Evolutionary conservation across 768 basidiomycete genomes (phyloP), one percentile per base, ranked within the genome.

Genomic region (Lyophyllum atratum): DNA sequence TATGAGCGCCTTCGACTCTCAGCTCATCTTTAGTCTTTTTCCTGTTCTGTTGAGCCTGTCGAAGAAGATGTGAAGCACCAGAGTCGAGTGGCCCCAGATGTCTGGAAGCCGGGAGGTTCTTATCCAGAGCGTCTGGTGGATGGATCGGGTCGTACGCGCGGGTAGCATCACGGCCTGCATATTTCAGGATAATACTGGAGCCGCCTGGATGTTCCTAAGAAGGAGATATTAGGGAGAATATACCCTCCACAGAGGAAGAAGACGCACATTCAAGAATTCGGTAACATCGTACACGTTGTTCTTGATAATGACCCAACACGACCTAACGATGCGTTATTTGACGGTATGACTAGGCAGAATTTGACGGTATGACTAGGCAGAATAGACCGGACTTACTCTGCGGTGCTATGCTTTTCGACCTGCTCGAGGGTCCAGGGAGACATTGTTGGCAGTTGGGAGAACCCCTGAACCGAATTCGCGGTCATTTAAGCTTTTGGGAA

Each of bases 271-370:
- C 37, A 92, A 74, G 70, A 93, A 91, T 37, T 88, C 86, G 6
- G 91, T 91, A 52, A 92, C 89, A 74, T 93, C 90, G 73, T 93
- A 93, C n/a, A 93, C 92, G 52, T 82, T 77, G 70, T 87, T 83
- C 49, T 80, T 77, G 60, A 94, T 89, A 66, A 93, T 85, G 62
- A 94, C 85, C 92, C 92, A 94, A 67, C 91, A 92, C 17, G 87
- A 89, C 37, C 88, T 89, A 58, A 25, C 44, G 39, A n/a, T 40
- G 39, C 24, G 17, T 37, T 37, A 37, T 4, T 37, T 7, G 34
- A n/a, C n/a, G n/a, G n/a, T n/a, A n/a, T n/a, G n/a, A n/a, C n/a
- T n/a, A n/a, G 25, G 15, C n/a, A 47, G 31, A 44, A 28, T 47
- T 62, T 60, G 46, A 29, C 25, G 19, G 15, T 63, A 58, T 8